Conservation (phyloP, 192 early-diverging fungal genomes). For the Backusella westeae region DNA sequence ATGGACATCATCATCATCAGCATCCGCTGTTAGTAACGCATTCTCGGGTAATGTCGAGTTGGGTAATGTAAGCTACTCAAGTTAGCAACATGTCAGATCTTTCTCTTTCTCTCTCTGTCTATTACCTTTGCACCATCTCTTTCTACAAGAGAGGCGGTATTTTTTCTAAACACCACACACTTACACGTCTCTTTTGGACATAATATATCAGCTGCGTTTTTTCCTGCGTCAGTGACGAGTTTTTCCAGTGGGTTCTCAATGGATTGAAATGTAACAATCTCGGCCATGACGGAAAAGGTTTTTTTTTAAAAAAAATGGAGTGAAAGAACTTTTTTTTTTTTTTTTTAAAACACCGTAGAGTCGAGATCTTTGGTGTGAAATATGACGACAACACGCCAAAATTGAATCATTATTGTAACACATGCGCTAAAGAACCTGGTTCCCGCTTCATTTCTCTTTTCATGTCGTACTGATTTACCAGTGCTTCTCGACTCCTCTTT, state of each 20-base stretch:
- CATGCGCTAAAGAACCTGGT: background rate
- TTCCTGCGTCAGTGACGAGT: conserved; percentile 1
- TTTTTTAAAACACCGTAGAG: background rate
- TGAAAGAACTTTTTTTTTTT: background rate
- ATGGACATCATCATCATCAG: conserved; percentile 25
- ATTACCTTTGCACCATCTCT: conserved; percentile 46
- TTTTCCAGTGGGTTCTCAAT: conserved; percentile 6
- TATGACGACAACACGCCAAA: background rate
- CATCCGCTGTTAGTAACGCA: background rate
- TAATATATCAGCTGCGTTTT: conserved; percentile 46
- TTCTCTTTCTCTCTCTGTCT: background rate
- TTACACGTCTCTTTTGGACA: conserved; percentile 51
- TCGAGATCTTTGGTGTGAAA: background rate
- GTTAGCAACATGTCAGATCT: background rate
- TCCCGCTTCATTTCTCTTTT: background rate
- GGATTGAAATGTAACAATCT: background rate
- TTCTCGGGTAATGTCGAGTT: conserved; percentile 5
- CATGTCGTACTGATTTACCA: background rate
- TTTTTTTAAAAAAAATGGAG: background rate
- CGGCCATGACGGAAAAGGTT: background rate
- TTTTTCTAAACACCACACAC: conserved; percentile 44
- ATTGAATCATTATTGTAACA: background rate
- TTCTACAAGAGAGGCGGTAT: conserved; percentile 42
- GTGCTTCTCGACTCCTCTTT: background rate
- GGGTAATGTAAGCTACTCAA: conserved; percentile 19